Conservation (phyloP, 176 grass and related monocot genomes). For the Eleusine coracana region DNA sequence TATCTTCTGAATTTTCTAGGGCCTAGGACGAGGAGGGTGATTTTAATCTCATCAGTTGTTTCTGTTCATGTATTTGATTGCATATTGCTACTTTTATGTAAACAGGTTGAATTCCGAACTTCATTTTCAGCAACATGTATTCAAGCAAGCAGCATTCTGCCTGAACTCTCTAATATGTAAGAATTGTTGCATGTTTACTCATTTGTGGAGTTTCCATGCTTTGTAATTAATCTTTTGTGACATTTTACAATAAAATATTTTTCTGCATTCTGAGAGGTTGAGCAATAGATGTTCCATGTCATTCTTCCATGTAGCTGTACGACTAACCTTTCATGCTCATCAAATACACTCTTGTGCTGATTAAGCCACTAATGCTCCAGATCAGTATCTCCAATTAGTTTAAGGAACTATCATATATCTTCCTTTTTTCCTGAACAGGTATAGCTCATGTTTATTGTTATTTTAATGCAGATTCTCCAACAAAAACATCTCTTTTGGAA, state of each 20-base stretch:
- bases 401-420: slow-evolving; percentile 25
- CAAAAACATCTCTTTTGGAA: slow-evolving; percentile 93
- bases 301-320: slow-evolving; percentile 18
- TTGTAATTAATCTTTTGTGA: slow-evolving; percentile 3
- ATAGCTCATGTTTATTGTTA: not conserved
- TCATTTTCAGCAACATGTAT: slow-evolving; percentile 77
- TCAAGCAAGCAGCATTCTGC: slow-evolving; percentile 72
- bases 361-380: slow-evolving; percentile 11
- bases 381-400: slow-evolving; percentile 27
- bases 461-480: slow-evolving; percentile 74
- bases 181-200: slow-evolving; percentile 21
- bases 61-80: not conserved
- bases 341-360: slow-evolving; percentile 19
- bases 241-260: not conserved
- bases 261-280: not conserved
- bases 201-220: not conserved
- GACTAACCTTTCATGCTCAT: slow-evolving; percentile 12
- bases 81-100: slow-evolving; percentile 24
- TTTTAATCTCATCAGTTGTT: slow-evolving; percentile 4
- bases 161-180: slow-evolving; percentile 88
- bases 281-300: not conserved
- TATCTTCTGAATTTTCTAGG: not conserved
- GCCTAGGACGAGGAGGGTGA: not conserved
- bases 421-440: slow-evolving; percentile 29
- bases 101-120: slow-evolving; percentile 90